These are phyloP conservation scores for Leishmania amazonensis DNA, from an alignment of 208 protist genomes.

Conservation along the genomic window DNA sequence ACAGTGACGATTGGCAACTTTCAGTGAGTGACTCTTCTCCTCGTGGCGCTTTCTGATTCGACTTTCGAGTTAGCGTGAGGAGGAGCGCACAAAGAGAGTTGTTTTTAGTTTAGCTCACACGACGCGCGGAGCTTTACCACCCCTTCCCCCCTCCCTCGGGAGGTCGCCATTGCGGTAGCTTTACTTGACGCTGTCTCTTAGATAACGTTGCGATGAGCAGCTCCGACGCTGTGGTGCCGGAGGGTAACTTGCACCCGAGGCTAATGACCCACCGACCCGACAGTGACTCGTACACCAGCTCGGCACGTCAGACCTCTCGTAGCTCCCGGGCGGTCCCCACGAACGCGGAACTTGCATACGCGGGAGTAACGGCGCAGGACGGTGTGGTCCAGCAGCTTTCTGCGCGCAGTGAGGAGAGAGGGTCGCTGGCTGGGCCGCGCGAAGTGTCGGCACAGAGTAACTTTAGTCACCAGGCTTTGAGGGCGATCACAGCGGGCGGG, in stretches of 20 bases:
- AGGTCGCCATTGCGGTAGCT: neutral
- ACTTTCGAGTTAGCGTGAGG: neutral
- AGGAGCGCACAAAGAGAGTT: neutral
- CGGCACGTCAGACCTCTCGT: conserved; percentile 13
- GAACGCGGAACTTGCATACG: conserved; percentile 23
- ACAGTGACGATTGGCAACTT: neutral
- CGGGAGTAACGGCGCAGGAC: conserved; percentile 35
- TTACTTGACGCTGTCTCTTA: neutral
- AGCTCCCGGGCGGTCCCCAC: conserved; percentile 10
- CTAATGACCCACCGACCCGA: conserved; percentile 48
- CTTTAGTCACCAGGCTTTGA: conserved; percentile 3
- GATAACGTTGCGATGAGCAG: conserved; percentile 11
- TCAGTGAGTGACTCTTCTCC: neutral
- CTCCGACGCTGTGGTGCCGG: conserved; percentile 3
- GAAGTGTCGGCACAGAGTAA: conserved; percentile 7
- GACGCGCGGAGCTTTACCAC: neutral
- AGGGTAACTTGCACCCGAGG: conserved; percentile 47
- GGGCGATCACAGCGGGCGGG: neutral
- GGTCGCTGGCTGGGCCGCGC: conserved; percentile 39
- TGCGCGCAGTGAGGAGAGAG: conserved; percentile 28
- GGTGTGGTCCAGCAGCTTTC: conserved; percentile 52
- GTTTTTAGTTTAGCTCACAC: neutral
- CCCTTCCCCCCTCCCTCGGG: neutral
- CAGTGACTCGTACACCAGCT: conserved; percentile 9
- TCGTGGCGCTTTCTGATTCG: neutral